These are phyloP conservation scores for Aspergillus oerlinghausenensis DNA, from an alignment of 2,329 filamentous ascomycete species.

Conservation along the genomic window DNA sequence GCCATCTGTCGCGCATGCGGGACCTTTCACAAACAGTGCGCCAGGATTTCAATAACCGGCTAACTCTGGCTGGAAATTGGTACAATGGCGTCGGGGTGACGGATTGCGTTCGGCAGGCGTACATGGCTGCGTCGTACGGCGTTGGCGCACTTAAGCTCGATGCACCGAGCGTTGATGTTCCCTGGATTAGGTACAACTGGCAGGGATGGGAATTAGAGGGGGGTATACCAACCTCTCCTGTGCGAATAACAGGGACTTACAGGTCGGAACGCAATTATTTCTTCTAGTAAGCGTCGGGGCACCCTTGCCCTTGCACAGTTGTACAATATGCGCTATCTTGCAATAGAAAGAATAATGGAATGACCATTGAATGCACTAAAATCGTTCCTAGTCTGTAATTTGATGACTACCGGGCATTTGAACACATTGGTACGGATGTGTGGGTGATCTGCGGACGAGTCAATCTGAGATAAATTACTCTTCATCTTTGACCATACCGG, in stretches of 20 bases:
- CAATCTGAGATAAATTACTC: background rate
- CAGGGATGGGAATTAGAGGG: constrained; percentile 26
- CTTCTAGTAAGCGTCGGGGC: background rate
- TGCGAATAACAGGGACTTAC: constrained; percentile 12
- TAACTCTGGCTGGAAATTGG: constrained; percentile 60
- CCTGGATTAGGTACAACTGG: constrained; percentile 19
- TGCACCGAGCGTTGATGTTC: constrained; percentile 2
- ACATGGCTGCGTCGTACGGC: constrained; percentile 46
- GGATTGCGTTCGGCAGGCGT: constrained; percentile 54
- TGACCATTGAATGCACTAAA: background rate
- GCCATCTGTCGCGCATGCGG: constrained; percentile 63
- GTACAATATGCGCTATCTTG: constrained; percentile 2
- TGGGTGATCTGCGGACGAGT: background rate
- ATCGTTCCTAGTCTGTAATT: background rate
- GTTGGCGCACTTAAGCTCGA: constrained; percentile 30
- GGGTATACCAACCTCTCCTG: constrained; percentile 26
- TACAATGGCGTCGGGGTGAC: constrained; percentile 49
- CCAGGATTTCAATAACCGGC: constrained; percentile 54
- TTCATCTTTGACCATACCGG: background rate
- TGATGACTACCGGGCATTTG: background rate
- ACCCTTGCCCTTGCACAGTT: background rate
- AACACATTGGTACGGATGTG: background rate
- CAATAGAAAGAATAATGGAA: background rate
- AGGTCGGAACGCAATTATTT: constrained; percentile 9
- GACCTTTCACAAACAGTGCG: constrained; percentile 53